Percentiles rank a stretch among this genome's conserved stretches.
These are phyloP conservation scores for Tritrichomonas musculus DNA, from an alignment of 208 protist genomes.

Conservation along the genomic window DNA sequence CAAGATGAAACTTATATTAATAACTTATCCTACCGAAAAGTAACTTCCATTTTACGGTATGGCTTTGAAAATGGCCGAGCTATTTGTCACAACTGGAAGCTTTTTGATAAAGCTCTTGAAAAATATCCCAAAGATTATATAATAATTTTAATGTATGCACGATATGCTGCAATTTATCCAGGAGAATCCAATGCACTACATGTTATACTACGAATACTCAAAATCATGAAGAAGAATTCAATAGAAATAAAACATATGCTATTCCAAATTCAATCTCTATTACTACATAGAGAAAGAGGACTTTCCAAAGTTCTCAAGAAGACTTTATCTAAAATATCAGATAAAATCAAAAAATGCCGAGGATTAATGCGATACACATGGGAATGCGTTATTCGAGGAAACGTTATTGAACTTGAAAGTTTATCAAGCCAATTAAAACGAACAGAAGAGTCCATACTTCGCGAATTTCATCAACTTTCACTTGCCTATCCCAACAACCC, in stretches of 20 bases:
- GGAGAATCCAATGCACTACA: too few species aligned
- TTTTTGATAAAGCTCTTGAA: neutral
- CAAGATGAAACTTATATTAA: too few species aligned
- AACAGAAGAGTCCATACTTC: neutral
- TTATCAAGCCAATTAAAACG: neutral
- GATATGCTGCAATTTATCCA: neutral
- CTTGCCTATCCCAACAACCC: neutral
- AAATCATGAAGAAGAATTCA: too few species aligned
- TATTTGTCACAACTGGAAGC: neutral
- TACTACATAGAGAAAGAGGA: neutral
- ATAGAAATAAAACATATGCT: too few species aligned
- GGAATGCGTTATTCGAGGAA: constrained; percentile 20
- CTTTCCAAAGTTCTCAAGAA: neutral
- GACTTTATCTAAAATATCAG: neutral
- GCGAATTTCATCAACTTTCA: neutral
- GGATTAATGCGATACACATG: neutral
- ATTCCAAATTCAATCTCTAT: too few species aligned
- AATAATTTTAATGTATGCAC: neutral
- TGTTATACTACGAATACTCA: too few species aligned
- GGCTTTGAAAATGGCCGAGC: neutral
- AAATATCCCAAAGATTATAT: neutral
- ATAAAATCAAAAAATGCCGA: neutral
- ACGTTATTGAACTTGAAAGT: neutral
- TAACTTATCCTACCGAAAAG: too few species aligned
- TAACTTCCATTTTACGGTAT: neutral